These are phyloP conservation scores for Tarenaya hassleriana DNA, from an alignment of 345 rosid genomes.

Conservation along the genomic window DNA sequence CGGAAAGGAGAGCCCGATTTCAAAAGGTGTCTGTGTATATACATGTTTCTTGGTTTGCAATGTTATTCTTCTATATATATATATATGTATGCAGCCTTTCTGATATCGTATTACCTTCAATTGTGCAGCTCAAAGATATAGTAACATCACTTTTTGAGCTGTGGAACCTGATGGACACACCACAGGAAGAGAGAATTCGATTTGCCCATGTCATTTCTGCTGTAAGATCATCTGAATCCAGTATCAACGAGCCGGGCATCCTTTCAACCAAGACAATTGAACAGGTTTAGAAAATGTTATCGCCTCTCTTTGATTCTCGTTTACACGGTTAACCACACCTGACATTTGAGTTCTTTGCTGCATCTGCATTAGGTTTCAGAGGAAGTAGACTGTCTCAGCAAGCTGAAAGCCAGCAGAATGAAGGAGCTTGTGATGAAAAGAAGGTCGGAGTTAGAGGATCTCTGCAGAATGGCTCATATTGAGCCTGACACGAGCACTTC, in stretches of 20 bases:
- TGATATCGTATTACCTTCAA: constrained; percentile 8
- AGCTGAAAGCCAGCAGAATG: constrained; percentile 85
- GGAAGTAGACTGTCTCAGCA: constrained; percentile 77
- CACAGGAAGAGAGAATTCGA: constrained; percentile 50
- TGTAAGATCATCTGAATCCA: constrained; percentile 56
- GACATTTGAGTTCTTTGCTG: constrained; percentile 7
- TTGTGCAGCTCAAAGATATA: constrained; percentile 70
- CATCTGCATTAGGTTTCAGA: constrained; percentile 51
- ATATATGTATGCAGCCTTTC: not conserved
- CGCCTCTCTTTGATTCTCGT: not conserved
- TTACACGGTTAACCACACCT: not conserved
- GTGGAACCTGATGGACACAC: constrained; percentile 90
- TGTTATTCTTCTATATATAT: not conserved
- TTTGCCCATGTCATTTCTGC: constrained; percentile 48
- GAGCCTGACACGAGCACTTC: constrained; percentile 75
- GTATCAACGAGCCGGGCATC: constrained; percentile 49
- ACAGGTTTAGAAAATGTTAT: constrained; percentile 40
- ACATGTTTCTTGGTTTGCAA: not conserved
- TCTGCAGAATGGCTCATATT: constrained; percentile 68
- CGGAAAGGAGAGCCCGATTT: constrained; percentile 61
- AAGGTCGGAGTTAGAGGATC: constrained; percentile 67
- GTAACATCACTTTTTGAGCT: constrained; percentile 56
- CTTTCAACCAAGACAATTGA: constrained; percentile 69
- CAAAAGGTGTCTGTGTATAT: constrained; percentile 46
- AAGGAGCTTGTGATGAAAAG: constrained; percentile 90